phyloP scores from a whole-genome alignment of 2,329 filamentous ascomycete genomes.

The Colletotrichum eleusines region DNA sequence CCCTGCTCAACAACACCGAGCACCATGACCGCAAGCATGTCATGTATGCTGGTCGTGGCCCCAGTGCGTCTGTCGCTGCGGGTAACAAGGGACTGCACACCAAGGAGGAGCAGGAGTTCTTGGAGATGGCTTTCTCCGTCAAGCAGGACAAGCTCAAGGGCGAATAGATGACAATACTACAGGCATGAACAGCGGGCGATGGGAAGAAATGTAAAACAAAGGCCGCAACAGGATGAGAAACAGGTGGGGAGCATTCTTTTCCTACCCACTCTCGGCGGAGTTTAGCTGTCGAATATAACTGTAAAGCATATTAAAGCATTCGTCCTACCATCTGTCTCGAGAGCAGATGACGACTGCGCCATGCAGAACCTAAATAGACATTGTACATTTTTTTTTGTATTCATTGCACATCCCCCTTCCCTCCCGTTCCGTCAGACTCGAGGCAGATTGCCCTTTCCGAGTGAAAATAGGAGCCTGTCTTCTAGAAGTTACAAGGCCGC shows the following conservation, averaged over 20 bases:
- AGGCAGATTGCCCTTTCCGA: not conserved
- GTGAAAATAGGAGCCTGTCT: not conserved
- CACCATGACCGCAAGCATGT: constrained; percentile 95
- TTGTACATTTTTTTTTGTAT: too few species aligned
- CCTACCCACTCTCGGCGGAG: too few species aligned
- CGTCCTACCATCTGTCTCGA: too few species aligned
- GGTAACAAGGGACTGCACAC: constrained; percentile 88
- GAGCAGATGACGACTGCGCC: too few species aligned
- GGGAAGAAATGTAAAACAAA: constrained; percentile 10
- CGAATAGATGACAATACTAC: constrained; percentile 57
- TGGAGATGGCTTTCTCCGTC: constrained; percentile 74
- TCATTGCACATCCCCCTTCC: too few species aligned
- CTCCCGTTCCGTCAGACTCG: too few species aligned
- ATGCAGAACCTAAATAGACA: too few species aligned
- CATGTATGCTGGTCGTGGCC: constrained; percentile 95
- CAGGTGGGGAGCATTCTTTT: not conserved
- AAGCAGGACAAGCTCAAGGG: constrained; percentile 78
- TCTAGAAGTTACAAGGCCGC: not conserved
- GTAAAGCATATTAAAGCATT: too few species aligned
- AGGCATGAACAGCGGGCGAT: constrained; percentile 1
- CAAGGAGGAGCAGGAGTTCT: constrained; percentile 92
- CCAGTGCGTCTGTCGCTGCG: constrained; percentile 93
- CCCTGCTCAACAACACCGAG: constrained; percentile 90
- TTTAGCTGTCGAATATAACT: too few species aligned
- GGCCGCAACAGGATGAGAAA: constrained; percentile 23